Base-by-base conservation (phyloP, 2,329 filamentous ascomycete genomes). In the Talaromyces piceae region DNA sequence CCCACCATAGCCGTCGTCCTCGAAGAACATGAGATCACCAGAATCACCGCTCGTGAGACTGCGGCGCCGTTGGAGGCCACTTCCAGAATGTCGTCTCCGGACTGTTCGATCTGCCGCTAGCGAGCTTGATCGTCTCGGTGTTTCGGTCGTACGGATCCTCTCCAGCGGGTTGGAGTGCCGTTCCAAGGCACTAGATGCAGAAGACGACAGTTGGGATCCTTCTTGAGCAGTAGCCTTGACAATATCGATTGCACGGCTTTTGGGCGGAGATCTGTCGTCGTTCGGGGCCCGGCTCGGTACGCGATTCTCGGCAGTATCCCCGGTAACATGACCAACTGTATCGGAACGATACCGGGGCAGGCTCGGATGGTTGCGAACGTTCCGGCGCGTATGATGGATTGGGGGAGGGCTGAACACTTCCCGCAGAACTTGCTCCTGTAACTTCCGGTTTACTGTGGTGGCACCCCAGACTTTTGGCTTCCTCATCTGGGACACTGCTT, bases 361-460 rank as follows among this genome's bases (percentile, higher is more conserved):
- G 11, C 80, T 77, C 50, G 86, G 78, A 61, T 86, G 82, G 39
- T 83, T 80, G 16, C 77, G 75, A 18, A 67, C 54, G 56, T 86
- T 86, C 27, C 86, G 83, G 54, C 90, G 84, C 55, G 86, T 84
- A 59, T 91, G 88, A 60, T 88, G 84, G 54, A 95, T 87, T 0
- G 87, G 83, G 49, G 90, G 86, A 53, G 90, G 88, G 41, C 89
- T 75, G 62, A 96, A 96, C 0, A 91, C 91, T 64, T 96, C 91
- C 33, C 90, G 88, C 63, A 96, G 86, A 1, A 96, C 90, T 66
- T 95, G 88, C 64, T 95, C 91, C 54, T 91, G 85, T 33, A 97
- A 71, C 53, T 85, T 83, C 60, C 87, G 86, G 65, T 97, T 97
- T 53, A 96, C 87, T 20, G 86, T 91, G 0, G 91, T 96, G 13